Evolutionary conservation across 1,284 basidiomycete genomes (phyloP), one percentile per base, ranked within the genome.

Genomic region (Porogramme epimiltina): DNA sequence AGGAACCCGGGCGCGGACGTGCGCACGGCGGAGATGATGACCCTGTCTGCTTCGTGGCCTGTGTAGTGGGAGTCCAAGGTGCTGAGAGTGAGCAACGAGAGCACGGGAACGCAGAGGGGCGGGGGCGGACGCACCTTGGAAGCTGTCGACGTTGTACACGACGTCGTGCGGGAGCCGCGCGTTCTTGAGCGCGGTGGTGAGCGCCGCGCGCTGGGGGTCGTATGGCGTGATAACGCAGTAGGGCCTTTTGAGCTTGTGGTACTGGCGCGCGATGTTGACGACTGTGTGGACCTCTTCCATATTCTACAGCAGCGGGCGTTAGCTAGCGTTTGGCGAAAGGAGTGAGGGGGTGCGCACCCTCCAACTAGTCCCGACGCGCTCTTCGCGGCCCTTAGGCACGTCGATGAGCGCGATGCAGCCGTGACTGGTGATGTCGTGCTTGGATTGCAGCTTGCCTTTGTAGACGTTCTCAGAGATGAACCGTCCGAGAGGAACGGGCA

Each of bases 171-270:
- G 55, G 2, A 87, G 66, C 3, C 69, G 65, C 62, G 63, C 68
- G 0, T 64, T 50, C 52, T 80, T 78, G 62, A 89, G 72, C 8
- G 50, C 56, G 1, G 68, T 55, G 59, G 85, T 80, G 61, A 89
- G 74, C 6, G 69, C 46, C 33, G 65, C 73, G 15, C 84, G 74
- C 62, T 89, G 87, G 3, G 73, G 77, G 62, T 86, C 85, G 75
- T 89, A 89, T 1, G 86, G 86, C 5, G 85, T 89, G 42, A 89
- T 84, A 45, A 89, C 78, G 39, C 77, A 76, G 62, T 75, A 88
- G 0, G 69, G 64, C 56, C 75, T 76, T 1, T 20, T 37, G 10
- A 28, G 24, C 0, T 23, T 28, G 22, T 40, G 37, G 31, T 55
- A 48, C 9, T 22, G 6, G 13, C 40, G 15, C 34, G 34, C 70